Percentiles rank a stretch among this genome's conserved stretches.
These are phyloP conservation scores for Gloeopeniophorella convolvens DNA, from an alignment of 768 basidiomycete species.

Conservation along the genomic window DNA sequence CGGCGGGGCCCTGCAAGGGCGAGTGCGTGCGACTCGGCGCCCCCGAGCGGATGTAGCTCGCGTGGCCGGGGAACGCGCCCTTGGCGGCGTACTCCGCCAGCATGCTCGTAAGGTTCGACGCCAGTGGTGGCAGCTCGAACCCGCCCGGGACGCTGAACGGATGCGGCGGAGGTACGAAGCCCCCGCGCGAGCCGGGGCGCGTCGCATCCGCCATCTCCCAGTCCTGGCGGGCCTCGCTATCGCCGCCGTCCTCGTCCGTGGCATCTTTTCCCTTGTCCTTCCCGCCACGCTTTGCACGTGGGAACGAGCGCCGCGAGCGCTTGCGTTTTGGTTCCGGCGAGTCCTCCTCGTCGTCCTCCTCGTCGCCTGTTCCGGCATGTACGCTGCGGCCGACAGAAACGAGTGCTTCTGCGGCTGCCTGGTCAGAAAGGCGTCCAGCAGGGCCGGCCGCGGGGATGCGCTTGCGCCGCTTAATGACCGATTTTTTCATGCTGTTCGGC, in stretches of 20 bases:
- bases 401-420: constrained; percentile 84
- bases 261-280: constrained; percentile 25
- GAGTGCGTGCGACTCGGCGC: constrained; percentile 72
- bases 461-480: constrained; percentile 96
- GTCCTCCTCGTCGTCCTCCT: constrained; percentile 37
- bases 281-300: constrained; percentile 22
- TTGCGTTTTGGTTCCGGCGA: constrained; percentile 48
- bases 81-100: constrained; percentile 13
- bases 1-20: constrained; percentile 46
- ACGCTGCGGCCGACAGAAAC: constrained; percentile 68
- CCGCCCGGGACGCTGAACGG: constrained; percentile 30
- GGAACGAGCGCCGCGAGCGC: constrained; percentile 35
- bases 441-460: constrained; percentile 82
- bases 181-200: constrained; percentile 14
- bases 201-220: constrained; percentile 14
- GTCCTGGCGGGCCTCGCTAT: constrained; percentile 14
- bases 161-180: constrained; percentile 16
- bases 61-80: constrained; percentile 28
- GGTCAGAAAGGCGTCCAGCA: constrained; percentile 60
- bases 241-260: constrained; percentile 21
- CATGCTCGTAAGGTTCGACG: constrained; percentile 19
- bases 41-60: constrained; percentile 58
- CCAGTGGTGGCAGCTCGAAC: constrained; percentile 55
- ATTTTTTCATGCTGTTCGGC: constrained; percentile 98
- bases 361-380: constrained; percentile 36